Evolutionary conservation across 164 flowering plant species (phyloP).

Genomic region (Paratinospora sagittata): DNA sequence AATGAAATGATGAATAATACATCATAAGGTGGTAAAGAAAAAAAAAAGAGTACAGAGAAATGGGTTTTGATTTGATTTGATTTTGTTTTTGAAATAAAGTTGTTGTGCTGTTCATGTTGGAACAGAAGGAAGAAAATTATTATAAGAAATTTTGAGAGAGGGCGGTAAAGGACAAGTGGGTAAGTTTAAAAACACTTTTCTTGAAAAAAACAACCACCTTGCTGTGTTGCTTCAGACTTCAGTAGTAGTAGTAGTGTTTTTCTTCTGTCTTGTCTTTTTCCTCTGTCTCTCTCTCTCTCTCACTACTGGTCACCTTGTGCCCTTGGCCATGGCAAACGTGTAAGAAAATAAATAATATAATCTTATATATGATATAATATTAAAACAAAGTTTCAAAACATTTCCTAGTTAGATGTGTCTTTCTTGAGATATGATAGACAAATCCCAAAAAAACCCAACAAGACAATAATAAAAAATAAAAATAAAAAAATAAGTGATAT

Average conservation of each 20-base stretch:
- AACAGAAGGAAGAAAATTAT: background rate
- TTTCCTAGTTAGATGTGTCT: too few species aligned
- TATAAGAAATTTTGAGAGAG: background rate
- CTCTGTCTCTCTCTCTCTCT: background rate
- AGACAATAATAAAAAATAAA: too few species aligned
- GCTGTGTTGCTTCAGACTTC: too few species aligned
- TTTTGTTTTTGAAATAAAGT: conserved; percentile 1
- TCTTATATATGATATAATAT: too few species aligned
- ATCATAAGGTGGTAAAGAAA: background rate
- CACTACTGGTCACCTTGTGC: background rate
- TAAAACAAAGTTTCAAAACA: background rate
- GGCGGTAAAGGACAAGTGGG: conserved; percentile 2
- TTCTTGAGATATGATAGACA: too few species aligned
- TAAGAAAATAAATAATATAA: too few species aligned
- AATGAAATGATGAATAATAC: too few species aligned
- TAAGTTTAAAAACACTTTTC: conserved; percentile 3
- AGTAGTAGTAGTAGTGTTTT: background rate
- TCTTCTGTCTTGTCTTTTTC: background rate
- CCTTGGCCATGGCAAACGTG: too few species aligned
- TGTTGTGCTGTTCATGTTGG: background rate
- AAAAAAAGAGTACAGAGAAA: too few species aligned
- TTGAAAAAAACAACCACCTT: conserved; percentile 5
- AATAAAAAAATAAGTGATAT: too few species aligned
- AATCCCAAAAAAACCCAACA: too few species aligned
- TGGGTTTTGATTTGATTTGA: background rate